phyloP scores from a whole-genome alignment of 352 stramenopile species.

The Phytopythium chamaehyphon region DNA sequence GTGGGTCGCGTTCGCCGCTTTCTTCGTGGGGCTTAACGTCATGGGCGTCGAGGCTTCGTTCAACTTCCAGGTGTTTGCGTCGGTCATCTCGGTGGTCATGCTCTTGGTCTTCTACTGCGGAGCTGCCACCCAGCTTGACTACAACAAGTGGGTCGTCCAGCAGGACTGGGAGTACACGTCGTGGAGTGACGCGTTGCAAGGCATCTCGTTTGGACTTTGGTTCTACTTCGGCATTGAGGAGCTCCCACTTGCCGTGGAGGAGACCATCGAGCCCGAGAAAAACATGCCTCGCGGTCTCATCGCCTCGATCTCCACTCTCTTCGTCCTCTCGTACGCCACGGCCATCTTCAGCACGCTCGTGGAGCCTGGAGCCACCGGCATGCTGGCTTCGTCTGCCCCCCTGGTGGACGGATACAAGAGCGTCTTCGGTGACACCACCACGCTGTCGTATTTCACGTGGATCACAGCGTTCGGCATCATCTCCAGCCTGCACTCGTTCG shows the following conservation, averaged over 20 bases:
- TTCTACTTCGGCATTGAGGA: constrained; percentile 71
- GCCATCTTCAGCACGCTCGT: constrained; percentile 56
- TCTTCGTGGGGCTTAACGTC: constrained; percentile 51
- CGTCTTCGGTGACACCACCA: constrained; percentile 48
- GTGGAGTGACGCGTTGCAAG: constrained; percentile 40
- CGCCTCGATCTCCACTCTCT: constrained; percentile 49
- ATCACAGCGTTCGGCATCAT: constrained; percentile 50
- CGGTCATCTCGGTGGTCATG: constrained; percentile 38
- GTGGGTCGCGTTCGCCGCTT: constrained; percentile 43
- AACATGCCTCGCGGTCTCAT: constrained; percentile 60
- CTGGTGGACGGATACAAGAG: constrained; percentile 67
- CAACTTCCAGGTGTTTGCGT: constrained; percentile 46
- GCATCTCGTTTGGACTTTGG: constrained; percentile 58
- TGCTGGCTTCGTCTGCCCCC: constrained; percentile 39
- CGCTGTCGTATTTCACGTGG: constrained; percentile 55
- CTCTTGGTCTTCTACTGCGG: constrained; percentile 53
- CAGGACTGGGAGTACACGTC: constrained; percentile 51
- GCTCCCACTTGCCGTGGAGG: constrained; percentile 61
- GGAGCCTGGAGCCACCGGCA: constrained; percentile 29
- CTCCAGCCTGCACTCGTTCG: constrained; percentile 60
- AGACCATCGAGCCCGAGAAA: constrained; percentile 64
- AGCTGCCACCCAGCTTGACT: constrained; percentile 42
- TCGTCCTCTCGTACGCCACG: constrained; percentile 46
- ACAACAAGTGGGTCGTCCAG: constrained; percentile 44
- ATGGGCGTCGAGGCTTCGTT: constrained; percentile 52